Conservation (phyloP, 1,284 basidiomycete species). For the Melampsora americana region DNA sequence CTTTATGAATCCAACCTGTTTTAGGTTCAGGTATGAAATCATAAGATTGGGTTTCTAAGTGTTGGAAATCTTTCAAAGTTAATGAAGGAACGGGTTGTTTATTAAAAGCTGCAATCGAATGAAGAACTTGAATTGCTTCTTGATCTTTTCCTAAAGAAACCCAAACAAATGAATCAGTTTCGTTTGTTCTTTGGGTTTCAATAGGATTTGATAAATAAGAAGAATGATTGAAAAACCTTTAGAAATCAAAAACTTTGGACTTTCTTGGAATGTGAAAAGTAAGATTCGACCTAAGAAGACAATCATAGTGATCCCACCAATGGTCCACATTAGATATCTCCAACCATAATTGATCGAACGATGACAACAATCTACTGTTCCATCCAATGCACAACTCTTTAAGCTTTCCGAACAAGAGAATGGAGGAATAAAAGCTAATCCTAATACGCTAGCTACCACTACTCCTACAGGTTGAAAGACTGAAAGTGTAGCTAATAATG, state of each 20-base stretch:
- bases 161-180: neutral
- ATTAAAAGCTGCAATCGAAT: slow-evolving; percentile 5
- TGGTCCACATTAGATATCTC: slow-evolving; percentile 2
- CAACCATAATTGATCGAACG: neutral
- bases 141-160: neutral
- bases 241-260: slow-evolving; percentile 11
- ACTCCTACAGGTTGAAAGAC: slow-evolving; percentile 9
- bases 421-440: neutral
- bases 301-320: neutral
- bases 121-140: neutral
- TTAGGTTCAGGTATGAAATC: neutral
- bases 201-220: neutral
- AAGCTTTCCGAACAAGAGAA: neutral
- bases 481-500: slow-evolving; percentile 6
- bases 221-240: neutral
- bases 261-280: slow-evolving; percentile 7
- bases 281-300: neutral
- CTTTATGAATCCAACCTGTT: neutral
- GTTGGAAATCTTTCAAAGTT: neutral
- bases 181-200: too few species aligned
- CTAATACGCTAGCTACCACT: neutral
- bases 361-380: neutral
- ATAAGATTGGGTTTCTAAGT: neutral
- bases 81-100: neutral
- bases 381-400: neutral